Base-by-base conservation (phyloP, 73 alveolate genomes). In the Durusdinium trenchii region DNA sequence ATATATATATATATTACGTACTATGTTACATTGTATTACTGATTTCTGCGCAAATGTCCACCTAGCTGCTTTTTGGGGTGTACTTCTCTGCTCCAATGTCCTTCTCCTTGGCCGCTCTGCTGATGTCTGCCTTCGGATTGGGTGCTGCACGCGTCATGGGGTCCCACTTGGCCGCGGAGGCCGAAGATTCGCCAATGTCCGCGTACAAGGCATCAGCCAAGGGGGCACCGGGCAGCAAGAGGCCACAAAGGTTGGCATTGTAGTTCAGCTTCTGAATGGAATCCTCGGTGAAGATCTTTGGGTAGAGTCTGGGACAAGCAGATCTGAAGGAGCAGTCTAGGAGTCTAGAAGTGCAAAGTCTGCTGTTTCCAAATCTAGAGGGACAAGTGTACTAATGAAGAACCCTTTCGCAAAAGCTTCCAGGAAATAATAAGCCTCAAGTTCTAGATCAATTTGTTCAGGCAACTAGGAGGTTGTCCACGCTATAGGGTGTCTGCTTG, bases 141-240 rank as follows among this genome's bases (percentile, higher is more conserved):
- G 98, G 98, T 62, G 87, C 90, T 16, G 98, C 91, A 0, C 98
- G 76, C 36, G 87, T 73, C 90, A 92, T 43, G 75, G 98, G 98
- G 61, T 92, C 98, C 98, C 98, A 92, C 91, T 92, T 92, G 47
- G 98, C 87, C 23, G 98, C 98, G 43, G 79, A 47, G 60, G 98
- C 98, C 3, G 91, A 7, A 2, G 98, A 92, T 64, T 92, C 98
- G n/a, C 76, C 81, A 60, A 92, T 92, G 90, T 92, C 98, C 3
- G 98, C 98, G 60, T 92, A 92, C 57, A 92, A 40, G 43, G 98
- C 98, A 50, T 92, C 98, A 23, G 98, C 98, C 73, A 92, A 18
- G 28, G 98, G 91, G 46, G 91, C 91, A 23, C 98, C 98, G 45
- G 98, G 98, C 57, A 92, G 90, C 62, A 92, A 79, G 60, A 92